A percentile compares a stretch with the other conserved stretches of the same genome.
phyloP scores from a whole-genome alignment of 140 eudicot species.

The Anethum foeniculum region DNA sequence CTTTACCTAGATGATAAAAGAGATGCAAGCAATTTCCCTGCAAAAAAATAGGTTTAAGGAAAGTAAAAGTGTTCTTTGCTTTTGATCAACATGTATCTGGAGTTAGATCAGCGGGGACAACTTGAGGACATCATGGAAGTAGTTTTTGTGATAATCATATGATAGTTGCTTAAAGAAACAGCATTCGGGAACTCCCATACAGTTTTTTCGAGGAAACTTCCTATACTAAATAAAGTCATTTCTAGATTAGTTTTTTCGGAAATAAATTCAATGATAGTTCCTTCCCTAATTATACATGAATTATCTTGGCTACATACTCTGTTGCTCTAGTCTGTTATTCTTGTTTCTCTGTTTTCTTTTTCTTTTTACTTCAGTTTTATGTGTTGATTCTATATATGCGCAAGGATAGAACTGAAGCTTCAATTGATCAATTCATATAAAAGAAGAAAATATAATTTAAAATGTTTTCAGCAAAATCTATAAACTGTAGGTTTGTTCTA shows the following conservation, averaged over 20 bases:
- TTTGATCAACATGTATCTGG: not conserved
- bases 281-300: not conserved
- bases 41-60: not conserved
- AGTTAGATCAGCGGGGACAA: not conserved
- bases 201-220: not conserved
- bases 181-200: constrained; percentile 3
- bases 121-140: not conserved
- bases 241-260: not conserved
- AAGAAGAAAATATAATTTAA: too few relatives aligned
- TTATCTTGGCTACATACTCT: not conserved
- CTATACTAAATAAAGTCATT: not conserved
- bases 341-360: not conserved
- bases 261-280: not conserved
- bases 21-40: not conserved
- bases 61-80: not conserved
- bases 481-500: too few relatives aligned
- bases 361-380: not conserved
- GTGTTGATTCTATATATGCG: not conserved
- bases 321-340: not conserved
- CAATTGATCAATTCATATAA: not conserved
- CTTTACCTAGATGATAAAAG: constrained; percentile 2
- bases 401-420: not conserved
- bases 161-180: constrained; percentile 5
- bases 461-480: not conserved
- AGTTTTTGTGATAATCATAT: constrained; percentile 1